Base-by-base conservation (phyloP, 495 filamentous ascomycete species). In the Hypoxylon subgilvum region DNA sequence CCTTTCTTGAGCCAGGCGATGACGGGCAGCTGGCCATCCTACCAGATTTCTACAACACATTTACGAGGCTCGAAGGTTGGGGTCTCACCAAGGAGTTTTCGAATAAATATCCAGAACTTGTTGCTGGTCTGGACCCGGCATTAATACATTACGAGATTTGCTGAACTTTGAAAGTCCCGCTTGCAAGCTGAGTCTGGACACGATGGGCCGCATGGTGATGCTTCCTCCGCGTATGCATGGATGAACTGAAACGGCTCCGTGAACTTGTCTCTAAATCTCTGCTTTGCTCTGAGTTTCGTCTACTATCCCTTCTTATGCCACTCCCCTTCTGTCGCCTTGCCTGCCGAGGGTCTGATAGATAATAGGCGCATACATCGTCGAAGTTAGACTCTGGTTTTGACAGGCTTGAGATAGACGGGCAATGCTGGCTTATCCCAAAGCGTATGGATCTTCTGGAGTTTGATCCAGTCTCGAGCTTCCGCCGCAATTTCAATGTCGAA, bases 401-500 rank as follows among this genome's bases (percentile, higher is more conserved):
- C 30, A 25, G 22, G 41, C 12, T 36, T 50, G 17, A 47, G 28
- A 21, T 47, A 47, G 3, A 61, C 28, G 18, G 46, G 31, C 27
- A 61, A 31, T 13, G 30, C 17, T 6, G 49, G 41, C 42, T 55
- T 65, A 13, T 60, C 47, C 64, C 67, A 75, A 3, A 75, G 52
- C 14, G 40, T 16, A 40, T 44, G 70, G 8, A 45, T 56, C 10
- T 57, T 47, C 4, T 61, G 54, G 0, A 63, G 12, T 18, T 63
- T 65, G 2, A 57, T 8, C 48, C 61, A 65, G 31, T 75, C 62
- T 14, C 64, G 42, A 3, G 55, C 57, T 21, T 79, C 66, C 12
- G 74, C 65, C 0, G 27, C 53, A 2, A 82, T 47, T 47, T 74
- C 67, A 40, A 79, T 41, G 49, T 82, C 77, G 51, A 79, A 84